Base-by-base conservation (phyloP, 345 rosid species). In the Citrus sinensis region DNA sequence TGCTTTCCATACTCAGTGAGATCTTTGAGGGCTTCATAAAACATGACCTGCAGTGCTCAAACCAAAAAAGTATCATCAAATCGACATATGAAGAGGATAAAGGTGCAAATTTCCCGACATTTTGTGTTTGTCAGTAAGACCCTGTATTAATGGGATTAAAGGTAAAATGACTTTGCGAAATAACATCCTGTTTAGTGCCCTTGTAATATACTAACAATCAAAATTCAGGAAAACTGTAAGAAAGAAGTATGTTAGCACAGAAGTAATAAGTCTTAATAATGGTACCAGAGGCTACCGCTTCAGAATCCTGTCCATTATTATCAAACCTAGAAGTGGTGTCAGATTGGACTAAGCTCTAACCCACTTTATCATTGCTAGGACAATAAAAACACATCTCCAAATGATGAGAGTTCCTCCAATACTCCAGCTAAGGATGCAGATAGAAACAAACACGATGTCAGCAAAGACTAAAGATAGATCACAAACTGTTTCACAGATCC, bases 21-120 rank as follows among this genome's bases (percentile, higher is more conserved):
- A 79, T 92, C 94, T 79, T 95, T 93, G 32, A 92, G 80, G 62
- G 84, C 90, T 89, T 95, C 98, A 77, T 95, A 95, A 69, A 91
- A 92, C 93, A 92, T 68, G 68, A 95, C 97, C 98, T 95, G 86
- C 76, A 76, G 71, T 49, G 30, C n/a, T 40, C 76, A 84, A 27
- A 67, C 56, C 39, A 67, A 39, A 20, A 24, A 54, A 35, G 8
- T 35, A 25, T 7, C 24, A 34, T 76, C 25, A 65, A 65, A 34
- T 49, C 35, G 35, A 35, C 37, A 51, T 24, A 51, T 37, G 25
- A 16, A 60, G 66, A n/a, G 27, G 63, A 66, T 54, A 62, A 62
- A 25, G 11, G 39, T n/a, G 7, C 29, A 62, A 20, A 9, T 6
- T 51, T 62, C 17, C 27, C 59, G 29, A 49, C 29, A 65, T n/a